Conservation (phyloP, 2,329 filamentous ascomycete genomes). For the Akanthomyces muscarius region DNA sequence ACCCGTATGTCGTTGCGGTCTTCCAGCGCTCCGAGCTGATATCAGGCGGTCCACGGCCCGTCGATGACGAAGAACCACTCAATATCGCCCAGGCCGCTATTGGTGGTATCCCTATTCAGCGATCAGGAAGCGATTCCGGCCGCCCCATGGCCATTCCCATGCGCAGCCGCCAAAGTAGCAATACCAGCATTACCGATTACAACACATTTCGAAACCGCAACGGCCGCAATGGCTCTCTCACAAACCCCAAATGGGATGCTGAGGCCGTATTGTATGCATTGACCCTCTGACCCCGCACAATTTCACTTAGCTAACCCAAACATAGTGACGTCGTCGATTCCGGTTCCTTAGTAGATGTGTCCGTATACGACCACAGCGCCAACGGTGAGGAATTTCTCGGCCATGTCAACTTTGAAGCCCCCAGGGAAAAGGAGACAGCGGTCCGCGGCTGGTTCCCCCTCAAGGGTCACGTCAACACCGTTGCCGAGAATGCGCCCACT, state of each 20-base stretch:
- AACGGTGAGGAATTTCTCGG: constrained; percentile 88
- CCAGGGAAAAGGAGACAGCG: constrained; percentile 60
- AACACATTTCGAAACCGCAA: constrained; percentile 57
- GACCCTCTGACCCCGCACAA: not conserved
- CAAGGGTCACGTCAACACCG: constrained; percentile 68
- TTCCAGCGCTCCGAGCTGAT: constrained; percentile 97
- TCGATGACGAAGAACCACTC: constrained; percentile 56
- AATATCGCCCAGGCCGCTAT: constrained; percentile 44
- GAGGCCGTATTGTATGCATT: constrained; percentile 78
- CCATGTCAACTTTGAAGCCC: constrained; percentile 76
- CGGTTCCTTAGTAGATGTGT: constrained; percentile 86
- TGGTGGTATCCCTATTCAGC: constrained; percentile 58
- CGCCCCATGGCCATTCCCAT: constrained; percentile 91
- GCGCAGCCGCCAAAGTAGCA: constrained; percentile 94
- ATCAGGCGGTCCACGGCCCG: constrained; percentile 71
- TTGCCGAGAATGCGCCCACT: constrained; percentile 67
- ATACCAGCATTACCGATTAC: constrained; percentile 74
- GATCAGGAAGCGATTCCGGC: constrained; percentile 76
- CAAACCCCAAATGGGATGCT: constrained; percentile 91
- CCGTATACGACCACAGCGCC: constrained; percentile 79
- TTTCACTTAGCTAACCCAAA: constrained; percentile 11
- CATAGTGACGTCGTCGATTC: constrained; percentile 86
- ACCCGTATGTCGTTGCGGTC: constrained; percentile 93
- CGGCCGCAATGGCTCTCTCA: constrained; percentile 53
- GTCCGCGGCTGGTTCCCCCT: constrained; percentile 84